These are phyloP conservation scores for Xylaria sp. DNA, from an alignment of 2,329 filamentous ascomycete species.

Conservation along the genomic window DNA sequence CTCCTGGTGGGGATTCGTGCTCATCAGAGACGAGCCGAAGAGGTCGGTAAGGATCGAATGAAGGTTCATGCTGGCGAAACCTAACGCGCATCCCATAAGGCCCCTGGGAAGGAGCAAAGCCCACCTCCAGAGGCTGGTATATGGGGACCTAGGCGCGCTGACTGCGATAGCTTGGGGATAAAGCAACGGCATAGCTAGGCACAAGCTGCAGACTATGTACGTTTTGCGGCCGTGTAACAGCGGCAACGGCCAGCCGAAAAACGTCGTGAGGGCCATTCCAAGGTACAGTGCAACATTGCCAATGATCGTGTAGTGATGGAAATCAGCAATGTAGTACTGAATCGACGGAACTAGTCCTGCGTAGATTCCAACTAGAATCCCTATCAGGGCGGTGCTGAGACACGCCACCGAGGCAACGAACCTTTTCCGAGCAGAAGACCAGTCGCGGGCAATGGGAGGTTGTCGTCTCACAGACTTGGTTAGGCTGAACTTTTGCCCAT, in stretches of 20 bases:
- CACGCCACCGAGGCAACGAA: slow-evolving; percentile 71
- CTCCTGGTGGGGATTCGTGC: slow-evolving; percentile 72
- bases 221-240: slow-evolving; percentile 77
- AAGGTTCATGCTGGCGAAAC: slow-evolving; percentile 79
- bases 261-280: slow-evolving; percentile 69
- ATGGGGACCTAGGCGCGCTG: slow-evolving; percentile 57
- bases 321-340: slow-evolving; percentile 74
- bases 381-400: slow-evolving; percentile 71
- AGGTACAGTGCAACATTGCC: slow-evolving; percentile 76
- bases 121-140: slow-evolving; percentile 57
- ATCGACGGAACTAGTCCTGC: slow-evolving; percentile 78
- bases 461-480: slow-evolving; percentile 59
- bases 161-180: slow-evolving; percentile 76
- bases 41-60: slow-evolving; percentile 72
- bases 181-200: slow-evolving; percentile 70
- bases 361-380: slow-evolving; percentile 74
- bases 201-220: slow-evolving; percentile 71
- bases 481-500: slow-evolving; percentile 54
- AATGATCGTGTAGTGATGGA: slow-evolving; percentile 67
- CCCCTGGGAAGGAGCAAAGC: slow-evolving; percentile 65
- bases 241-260: slow-evolving; percentile 74
- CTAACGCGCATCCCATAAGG: slow-evolving; percentile 69
- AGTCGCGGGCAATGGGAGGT: slow-evolving; percentile 72
- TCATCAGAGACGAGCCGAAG: slow-evolving; percentile 76
- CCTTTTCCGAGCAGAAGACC: slow-evolving; percentile 67